These are phyloP conservation scores for Lichina pygmaea DNA, from an alignment of 495 filamentous ascomycete species.

Conservation along the genomic window DNA sequence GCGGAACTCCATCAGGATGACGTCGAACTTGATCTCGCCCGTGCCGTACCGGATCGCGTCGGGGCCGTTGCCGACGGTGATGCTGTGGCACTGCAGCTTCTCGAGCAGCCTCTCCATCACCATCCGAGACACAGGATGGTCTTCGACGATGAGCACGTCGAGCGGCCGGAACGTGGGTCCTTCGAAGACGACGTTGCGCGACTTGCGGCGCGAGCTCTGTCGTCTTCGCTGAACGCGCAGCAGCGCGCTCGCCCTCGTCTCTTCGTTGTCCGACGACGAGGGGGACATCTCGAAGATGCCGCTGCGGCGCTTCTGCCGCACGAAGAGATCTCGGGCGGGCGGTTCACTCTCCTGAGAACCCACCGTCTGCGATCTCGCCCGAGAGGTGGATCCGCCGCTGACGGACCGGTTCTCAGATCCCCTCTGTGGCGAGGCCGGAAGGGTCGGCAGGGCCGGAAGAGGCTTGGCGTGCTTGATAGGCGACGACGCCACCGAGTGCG, in stretches of 20 bases:
- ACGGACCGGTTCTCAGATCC: slow-evolving; percentile 18
- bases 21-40: slow-evolving; percentile 78
- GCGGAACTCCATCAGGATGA: slow-evolving; percentile 94
- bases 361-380: slow-evolving; percentile 73
- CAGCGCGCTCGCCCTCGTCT: slow-evolving; percentile 66
- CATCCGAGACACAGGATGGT: slow-evolving; percentile 87
- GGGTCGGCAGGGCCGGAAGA: slow-evolving; percentile 13
- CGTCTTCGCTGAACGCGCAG: slow-evolving; percentile 80
- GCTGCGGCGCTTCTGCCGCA: slow-evolving; percentile 71
- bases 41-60: slow-evolving; percentile 81
- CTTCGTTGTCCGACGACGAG: slow-evolving; percentile 93
- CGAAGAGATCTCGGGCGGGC: slow-evolving; percentile 34
- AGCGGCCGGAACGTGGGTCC: slow-evolving; percentile 72
- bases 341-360: slow-evolving; percentile 77
- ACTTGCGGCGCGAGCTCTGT: slow-evolving; percentile 76
- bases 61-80: slow-evolving; percentile 61
- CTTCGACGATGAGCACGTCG: slow-evolving; percentile 89
- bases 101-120: slow-evolving; percentile 94
- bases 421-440: slow-evolving; percentile 22
- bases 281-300: slow-evolving; percentile 92
- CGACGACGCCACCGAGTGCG: slow-evolving; percentile 40
- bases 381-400: slow-evolving; percentile 23
- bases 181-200: slow-evolving; percentile 57
- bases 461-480: slow-evolving; percentile 48
- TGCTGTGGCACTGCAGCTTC: slow-evolving; percentile 85